Evolutionary conservation across 2,329 filamentous ascomycete genomes (phyloP).

Genomic region (Teratosphaeria zuluensis): DNA sequence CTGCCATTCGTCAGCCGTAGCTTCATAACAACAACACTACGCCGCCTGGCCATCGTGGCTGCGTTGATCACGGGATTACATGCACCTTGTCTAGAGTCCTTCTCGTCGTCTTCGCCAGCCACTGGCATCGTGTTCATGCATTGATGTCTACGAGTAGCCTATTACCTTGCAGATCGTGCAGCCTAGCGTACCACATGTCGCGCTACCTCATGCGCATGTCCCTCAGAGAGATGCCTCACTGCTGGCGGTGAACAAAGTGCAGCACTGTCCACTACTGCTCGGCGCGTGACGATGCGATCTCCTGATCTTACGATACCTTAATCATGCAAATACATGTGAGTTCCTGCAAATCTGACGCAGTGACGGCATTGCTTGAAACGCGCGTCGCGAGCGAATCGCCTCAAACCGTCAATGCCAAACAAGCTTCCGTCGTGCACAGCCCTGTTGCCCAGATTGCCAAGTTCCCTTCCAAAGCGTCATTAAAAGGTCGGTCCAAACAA

Average conservation of each 20-base stretch:
- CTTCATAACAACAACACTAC: no score
- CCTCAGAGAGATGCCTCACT: neutral
- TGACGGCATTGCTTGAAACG: neutral
- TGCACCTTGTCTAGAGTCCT: neutral
- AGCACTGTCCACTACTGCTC: neutral
- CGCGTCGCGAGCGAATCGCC: neutral
- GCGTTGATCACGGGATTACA: neutral
- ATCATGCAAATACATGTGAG: no score
- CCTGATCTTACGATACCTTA: neutral
- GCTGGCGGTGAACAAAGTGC: neutral
- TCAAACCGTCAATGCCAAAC: neutral
- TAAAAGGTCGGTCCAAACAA: neutral
- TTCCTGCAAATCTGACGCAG: neutral
- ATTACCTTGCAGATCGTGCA: neutral
- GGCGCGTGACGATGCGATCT: neutral
- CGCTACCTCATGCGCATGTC: neutral
- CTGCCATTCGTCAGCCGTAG: slow-evolving; percentile 14
- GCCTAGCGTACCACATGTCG: neutral
- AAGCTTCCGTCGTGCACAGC: neutral
- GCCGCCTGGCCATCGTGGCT: neutral
- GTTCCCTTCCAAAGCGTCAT: neutral
- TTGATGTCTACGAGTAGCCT: neutral
- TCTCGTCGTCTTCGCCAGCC: neutral
- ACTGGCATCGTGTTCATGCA: neutral
- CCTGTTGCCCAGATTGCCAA: neutral